Evolutionary conservation across 441 rosid genomes (phyloP), one percentile per base, ranked within the genome.

Genomic region (Pelargonium citronellum): DNA sequence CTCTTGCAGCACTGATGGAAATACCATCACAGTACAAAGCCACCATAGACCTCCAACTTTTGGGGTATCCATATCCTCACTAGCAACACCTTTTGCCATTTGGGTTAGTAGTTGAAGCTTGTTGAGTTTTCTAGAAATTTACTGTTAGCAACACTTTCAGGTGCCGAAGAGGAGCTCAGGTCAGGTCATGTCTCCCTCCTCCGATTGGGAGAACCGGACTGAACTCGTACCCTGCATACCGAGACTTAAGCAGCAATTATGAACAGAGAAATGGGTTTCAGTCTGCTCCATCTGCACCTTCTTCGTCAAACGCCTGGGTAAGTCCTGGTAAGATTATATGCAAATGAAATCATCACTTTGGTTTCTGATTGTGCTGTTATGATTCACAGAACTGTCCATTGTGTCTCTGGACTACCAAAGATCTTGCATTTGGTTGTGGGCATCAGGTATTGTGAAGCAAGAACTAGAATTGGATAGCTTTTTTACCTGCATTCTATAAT

Each of bases 161-260:
- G 46, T 49, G 73, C 60, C 60, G 65, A 13, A 79, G 73, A 71
- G 79, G 84, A 68, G 44, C 67, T 67, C 49, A 68, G 4, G 64
- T 64, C 47, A 80, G 75, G 60, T 27, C 12, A 41, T 74, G 74
- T 44, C 81, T 78, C 37, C 80, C 84, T 8, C 86, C 86, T 30
- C 83, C 84, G 2, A 6, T 62, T 44, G 66, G 66, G 51, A 74
- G 63, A 27, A 43, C 20, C 49, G 9, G 63, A 6, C 20, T 46
- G 3, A 66, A 66, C 47, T 22, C 72, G 3, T 62, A 67, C 64
- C 64, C 61, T 1, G 41, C 0, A 16, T n/a, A 19, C 30, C 12
- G 5, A 2, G 43, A 19, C 47, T 30, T 71, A n/a, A 74, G 63
- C n/a, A 64, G 49, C 53, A 66, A n/a, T n/a, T n/a, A 65, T 46